Percentiles rank a stretch among this genome's conserved stretches.
Evolutionary conservation across 805 yeast species (phyloP).

Genomic region (Ogataea naganishii): DNA sequence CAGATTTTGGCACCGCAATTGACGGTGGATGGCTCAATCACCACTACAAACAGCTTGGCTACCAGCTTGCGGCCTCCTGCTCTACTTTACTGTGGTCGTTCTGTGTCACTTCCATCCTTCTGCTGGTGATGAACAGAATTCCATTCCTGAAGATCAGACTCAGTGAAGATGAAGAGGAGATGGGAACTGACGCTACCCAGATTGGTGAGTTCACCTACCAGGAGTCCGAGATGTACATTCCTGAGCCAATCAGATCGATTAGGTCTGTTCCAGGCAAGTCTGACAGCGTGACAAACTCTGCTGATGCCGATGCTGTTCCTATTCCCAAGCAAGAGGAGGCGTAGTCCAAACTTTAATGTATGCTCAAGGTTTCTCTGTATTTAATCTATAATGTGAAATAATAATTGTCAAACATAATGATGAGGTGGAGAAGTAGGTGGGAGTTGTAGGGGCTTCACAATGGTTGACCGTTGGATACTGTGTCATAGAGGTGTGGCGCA

Average conservation of each 20-base stretch:
- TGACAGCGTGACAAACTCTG: slow-evolving; percentile 10
- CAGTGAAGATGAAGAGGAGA: slow-evolving; percentile 76
- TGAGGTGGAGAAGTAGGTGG: no score
- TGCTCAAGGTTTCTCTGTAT: no score
- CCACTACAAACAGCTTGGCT: slow-evolving; percentile 74
- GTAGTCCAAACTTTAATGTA: no score
- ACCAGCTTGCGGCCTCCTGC: slow-evolving; percentile 73
- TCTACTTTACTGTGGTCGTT: slow-evolving; percentile 74
- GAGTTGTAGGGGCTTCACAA: no score
- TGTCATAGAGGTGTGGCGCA: no score
- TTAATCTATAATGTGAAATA: no score
- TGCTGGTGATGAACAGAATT: slow-evolving; percentile 58
- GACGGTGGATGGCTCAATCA: slow-evolving; percentile 87
- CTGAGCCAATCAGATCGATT: slow-evolving; percentile 69
- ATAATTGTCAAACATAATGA: no score
- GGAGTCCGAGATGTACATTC: slow-evolving; percentile 58
- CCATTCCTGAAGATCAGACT: slow-evolving; percentile 81
- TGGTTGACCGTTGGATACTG: no score
- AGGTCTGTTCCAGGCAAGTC: slow-evolving; percentile 18
- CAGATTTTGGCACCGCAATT: slow-evolving; percentile 61
- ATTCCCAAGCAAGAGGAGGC: slow-evolving; percentile 18
- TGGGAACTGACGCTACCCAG: slow-evolving; percentile 84
- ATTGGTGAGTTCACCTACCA: slow-evolving; percentile 82
- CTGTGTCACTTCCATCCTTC: slow-evolving; percentile 58
- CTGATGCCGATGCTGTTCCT: slow-evolving; percentile 21